Evolutionary conservation across 2,329 filamentous ascomycete genomes (phyloP).

Genomic region (Monilinia polystroma): DNA sequence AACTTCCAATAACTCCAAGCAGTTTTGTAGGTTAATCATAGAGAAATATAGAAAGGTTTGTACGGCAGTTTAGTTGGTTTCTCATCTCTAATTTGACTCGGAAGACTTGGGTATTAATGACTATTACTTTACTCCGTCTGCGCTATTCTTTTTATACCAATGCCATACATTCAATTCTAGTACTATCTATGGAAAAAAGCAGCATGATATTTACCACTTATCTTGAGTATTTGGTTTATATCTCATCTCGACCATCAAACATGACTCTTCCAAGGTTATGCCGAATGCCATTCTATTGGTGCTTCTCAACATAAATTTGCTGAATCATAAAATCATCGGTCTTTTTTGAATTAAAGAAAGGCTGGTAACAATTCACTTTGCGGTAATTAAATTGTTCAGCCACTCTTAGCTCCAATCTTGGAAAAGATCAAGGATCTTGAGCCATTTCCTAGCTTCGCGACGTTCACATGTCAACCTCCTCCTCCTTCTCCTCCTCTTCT

Average conservation of each 20-base stretch:
- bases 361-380: not conserved
- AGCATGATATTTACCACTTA: not conserved
- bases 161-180: too few relatives aligned
- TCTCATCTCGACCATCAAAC: not conserved
- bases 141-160: not conserved
- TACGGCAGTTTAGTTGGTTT: not conserved
- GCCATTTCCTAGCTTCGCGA: not conserved
- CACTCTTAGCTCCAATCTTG: not conserved
- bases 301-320: not conserved
- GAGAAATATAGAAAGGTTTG: not conserved
- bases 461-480: not conserved
- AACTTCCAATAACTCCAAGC: not conserved
- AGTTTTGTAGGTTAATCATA: not conserved
- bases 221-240: not conserved
- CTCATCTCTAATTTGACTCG: not conserved
- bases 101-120: not conserved
- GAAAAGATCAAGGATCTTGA: not conserved
- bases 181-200: not conserved
- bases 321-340: not conserved
- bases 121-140: not conserved
- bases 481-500: not conserved
- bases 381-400: not conserved
- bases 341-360: not conserved
- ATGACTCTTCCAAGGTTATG: not conserved
- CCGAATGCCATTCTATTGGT: not conserved